phyloP scores from a whole-genome alignment of 176 grass and related monocot genomes.

The Aegilops sharonensis region DNA sequence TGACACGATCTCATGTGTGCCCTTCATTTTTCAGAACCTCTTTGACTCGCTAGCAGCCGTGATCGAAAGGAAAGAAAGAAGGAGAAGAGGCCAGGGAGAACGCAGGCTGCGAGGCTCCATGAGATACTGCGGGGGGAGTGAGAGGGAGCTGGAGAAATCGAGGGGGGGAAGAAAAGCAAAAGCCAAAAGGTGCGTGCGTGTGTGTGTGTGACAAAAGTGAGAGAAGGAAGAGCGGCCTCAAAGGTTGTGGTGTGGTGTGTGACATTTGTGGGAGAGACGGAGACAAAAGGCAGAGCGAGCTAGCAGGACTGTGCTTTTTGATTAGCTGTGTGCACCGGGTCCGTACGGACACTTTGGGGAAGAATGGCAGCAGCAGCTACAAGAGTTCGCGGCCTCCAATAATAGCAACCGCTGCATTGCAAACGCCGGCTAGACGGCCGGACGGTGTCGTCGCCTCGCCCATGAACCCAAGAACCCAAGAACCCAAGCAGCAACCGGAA shows the following conservation, averaged over 20 bases:
- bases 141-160: background rate
- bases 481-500: background rate
- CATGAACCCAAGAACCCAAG: background rate
- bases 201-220: background rate
- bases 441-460: background rate
- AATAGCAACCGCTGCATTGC: background rate
- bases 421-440: background rate
- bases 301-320: background rate
- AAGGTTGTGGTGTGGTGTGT: background rate
- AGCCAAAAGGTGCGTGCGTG: too few relatives aligned
- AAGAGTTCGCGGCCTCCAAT: conserved; percentile 40
- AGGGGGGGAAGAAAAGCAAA: too few relatives aligned
- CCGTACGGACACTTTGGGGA: conserved; percentile 39
- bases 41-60: background rate
- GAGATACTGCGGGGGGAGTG: background rate
- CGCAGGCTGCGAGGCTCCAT: background rate
- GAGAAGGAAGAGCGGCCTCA: background rate
- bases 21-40: background rate
- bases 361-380: background rate
- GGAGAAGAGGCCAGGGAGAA: background rate
- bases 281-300: background rate
- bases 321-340: background rate
- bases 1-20: background rate
- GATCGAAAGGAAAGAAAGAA: background rate
- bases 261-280: background rate